phyloP scores from a whole-genome alignment of 1,139 yeast genomes.

The Saccharomycopsis hybrid region DNA sequence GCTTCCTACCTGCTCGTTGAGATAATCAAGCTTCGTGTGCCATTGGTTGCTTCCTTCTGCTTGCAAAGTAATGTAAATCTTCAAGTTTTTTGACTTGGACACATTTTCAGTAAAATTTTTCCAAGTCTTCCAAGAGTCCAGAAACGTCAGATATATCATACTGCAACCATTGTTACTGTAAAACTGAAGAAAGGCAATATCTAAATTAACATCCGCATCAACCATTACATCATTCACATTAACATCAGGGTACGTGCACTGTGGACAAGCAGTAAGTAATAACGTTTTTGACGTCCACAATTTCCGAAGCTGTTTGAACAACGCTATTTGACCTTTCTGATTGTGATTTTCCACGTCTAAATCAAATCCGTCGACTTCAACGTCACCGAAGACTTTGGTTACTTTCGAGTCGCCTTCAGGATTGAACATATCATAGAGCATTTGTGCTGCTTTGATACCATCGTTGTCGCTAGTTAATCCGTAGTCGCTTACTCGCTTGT shows the following conservation, averaged over 20 bases:
- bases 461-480: constrained; percentile 39
- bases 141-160: constrained; percentile 3
- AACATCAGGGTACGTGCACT: constrained; percentile 89
- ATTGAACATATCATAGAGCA: constrained; percentile 43
- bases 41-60: constrained; percentile 8
- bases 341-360: constrained; percentile 24
- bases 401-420: constrained; percentile 40
- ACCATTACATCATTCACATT: constrained; percentile 61
- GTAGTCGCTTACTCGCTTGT: constrained; percentile 58
- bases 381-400: constrained; percentile 33
- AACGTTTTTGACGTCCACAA: constrained; percentile 52
- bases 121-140: constrained; percentile 14
- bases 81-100: constrained; percentile 12
- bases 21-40: constrained; percentile 1
- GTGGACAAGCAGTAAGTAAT: constrained; percentile 91
- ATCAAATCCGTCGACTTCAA: constrained; percentile 20
- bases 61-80: constrained; percentile 15
- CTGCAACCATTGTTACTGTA: constrained; percentile 11
- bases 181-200: constrained; percentile 15
- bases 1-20: constrained; percentile 3
- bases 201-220: constrained; percentile 2
- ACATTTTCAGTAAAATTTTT: constrained; percentile 3
- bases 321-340: constrained; percentile 39
- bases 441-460: constrained; percentile 42
- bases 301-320: constrained; percentile 53